Base-by-base conservation (phyloP, 257 asterid species). In the Lithospermum erythrorhizon region DNA sequence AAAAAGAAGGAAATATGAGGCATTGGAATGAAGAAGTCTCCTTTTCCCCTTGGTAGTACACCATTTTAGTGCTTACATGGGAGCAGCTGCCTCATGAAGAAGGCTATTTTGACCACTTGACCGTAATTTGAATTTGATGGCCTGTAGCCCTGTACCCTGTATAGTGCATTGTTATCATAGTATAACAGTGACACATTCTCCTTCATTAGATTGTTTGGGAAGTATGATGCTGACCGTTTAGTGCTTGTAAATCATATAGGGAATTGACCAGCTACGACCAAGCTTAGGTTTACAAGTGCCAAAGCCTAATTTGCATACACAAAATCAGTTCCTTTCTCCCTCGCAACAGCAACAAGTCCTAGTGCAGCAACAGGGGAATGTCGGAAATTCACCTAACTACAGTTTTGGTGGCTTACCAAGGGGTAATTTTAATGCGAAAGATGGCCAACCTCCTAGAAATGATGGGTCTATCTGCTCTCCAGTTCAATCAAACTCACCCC, bases 401-500 rank as follows among this genome's bases (percentile, higher is more conserved):
- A 97, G 97, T 57, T 79, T 81, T 71, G 95, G 91, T 71, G 98
- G 96, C 59, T 75, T 94, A 57, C 96, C 94, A 21, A 83, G 96
- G 77, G 90, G 91, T 45, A 94, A 73, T 70, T 80, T 80, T 63
- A 87, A 71, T 70, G 69, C 85, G 48, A 89, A 94, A 85, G 99
- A 94, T 75, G 90, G 95, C 52, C 99, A 83, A 61, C 89, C 94
- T 45, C 81, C 86, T 2, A 84, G 96, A 84, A 94, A 94, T 73
- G 99, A 89, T 67, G 96, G 95, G 67, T 80, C 99, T 66, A 80
- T 93, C 66, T 94, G 99, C 81, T 94, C 99, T 21, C 96, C 96
- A 0, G 91, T 66, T 73, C 99, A 87, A 68, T 83, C 99, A 71
- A 89, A 85, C 81, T 94, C 99, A 32, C 96, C 96, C 2, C 84